These are phyloP conservation scores for Astrothelium macrocarpum DNA, from an alignment of 495 filamentous ascomycete genomes.

Conservation along the genomic window DNA sequence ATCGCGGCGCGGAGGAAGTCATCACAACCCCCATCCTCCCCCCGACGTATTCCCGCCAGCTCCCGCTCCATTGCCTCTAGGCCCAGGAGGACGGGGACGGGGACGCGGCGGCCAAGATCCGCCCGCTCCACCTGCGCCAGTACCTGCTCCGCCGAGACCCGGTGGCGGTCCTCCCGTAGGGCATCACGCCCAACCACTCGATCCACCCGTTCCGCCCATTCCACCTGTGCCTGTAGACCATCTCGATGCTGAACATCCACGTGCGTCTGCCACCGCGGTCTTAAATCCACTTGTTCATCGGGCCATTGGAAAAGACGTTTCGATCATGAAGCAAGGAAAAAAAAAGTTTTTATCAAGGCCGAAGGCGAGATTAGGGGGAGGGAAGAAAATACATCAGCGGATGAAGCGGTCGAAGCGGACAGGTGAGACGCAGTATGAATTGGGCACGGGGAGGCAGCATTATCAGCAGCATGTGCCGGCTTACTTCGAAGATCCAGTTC, in stretches of 20 bases:
- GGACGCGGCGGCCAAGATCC: neutral
- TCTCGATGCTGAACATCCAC: neutral
- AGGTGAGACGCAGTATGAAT: neutral
- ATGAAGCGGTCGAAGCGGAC: neutral
- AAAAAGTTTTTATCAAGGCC: neutral
- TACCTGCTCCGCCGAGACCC: neutral
- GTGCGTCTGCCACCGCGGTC: neutral
- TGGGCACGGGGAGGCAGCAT: neutral
- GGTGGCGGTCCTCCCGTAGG: neutral
- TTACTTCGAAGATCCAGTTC: neutral
- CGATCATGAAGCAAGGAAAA: neutral
- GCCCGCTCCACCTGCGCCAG: neutral
- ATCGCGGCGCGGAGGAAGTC: neutral
- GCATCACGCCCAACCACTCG: neutral
- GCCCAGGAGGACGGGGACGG: neutral
- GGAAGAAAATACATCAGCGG: neutral
- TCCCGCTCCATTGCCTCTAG: neutral
- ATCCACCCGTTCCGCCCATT: neutral
- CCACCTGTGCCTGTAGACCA: neutral
- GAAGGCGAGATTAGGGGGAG: neutral
- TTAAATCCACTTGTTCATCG: neutral
- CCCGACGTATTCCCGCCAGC: neutral
- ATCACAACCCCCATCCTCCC: neutral
- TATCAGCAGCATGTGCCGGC: neutral
- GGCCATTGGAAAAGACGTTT: neutral